These are phyloP conservation scores for Hebeloma cylindrosporum DNA, from an alignment of 768 basidiomycete genomes.

Conservation along the genomic window DNA sequence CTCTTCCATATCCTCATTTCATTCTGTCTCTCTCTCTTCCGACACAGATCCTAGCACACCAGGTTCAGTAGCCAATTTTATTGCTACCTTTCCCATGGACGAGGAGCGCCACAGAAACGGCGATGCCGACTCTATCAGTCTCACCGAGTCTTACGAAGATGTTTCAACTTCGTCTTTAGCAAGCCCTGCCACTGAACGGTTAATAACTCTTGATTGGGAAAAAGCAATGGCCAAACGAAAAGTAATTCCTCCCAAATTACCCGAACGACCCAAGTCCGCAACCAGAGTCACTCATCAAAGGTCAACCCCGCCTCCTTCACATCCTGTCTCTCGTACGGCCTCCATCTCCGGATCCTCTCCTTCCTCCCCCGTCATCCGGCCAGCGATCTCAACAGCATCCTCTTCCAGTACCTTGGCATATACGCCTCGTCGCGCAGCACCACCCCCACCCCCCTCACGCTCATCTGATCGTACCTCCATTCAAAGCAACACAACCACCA, in stretches of 20 bases:
- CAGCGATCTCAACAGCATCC: slow-evolving; percentile 32
- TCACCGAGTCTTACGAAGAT: slow-evolving; percentile 74
- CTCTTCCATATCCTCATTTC: slow-evolving; percentile 80
- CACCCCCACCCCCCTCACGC: slow-evolving; percentile 44
- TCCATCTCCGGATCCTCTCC: slow-evolving; percentile 29
- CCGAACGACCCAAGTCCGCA: slow-evolving; percentile 42
- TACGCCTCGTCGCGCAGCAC: slow-evolving; percentile 41
- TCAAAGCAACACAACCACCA: slow-evolving; percentile 47
- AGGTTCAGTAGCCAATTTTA: slow-evolving; percentile 41
- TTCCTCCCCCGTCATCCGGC: slow-evolving; percentile 31
- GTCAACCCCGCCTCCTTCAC: slow-evolving; percentile 32
- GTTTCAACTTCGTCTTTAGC: slow-evolving; percentile 54
- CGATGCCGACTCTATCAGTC: slow-evolving; percentile 53
- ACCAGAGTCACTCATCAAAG: slow-evolving; percentile 23
- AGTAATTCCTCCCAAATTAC: slow-evolving; percentile 45
- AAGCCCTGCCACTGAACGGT: slow-evolving; percentile 48
- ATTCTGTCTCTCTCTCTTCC: slow-evolving; percentile 79
- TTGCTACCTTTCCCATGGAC: slow-evolving; percentile 50
- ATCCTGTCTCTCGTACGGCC: slow-evolving; percentile 23
- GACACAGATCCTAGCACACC: slow-evolving; percentile 48
- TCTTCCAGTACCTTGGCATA: slow-evolving; percentile 37
- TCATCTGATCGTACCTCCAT: slow-evolving; percentile 67
- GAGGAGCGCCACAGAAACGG: slow-evolving; percentile 29
- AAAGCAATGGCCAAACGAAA: slow-evolving; percentile 37
- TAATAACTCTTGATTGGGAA: slow-evolving; percentile 52